Percentiles rank a stretch among this genome's conserved stretches.
Evolutionary conservation across 2,329 filamentous ascomycete genomes (phyloP).

Genomic region (Beauveria medogensis): DNA sequence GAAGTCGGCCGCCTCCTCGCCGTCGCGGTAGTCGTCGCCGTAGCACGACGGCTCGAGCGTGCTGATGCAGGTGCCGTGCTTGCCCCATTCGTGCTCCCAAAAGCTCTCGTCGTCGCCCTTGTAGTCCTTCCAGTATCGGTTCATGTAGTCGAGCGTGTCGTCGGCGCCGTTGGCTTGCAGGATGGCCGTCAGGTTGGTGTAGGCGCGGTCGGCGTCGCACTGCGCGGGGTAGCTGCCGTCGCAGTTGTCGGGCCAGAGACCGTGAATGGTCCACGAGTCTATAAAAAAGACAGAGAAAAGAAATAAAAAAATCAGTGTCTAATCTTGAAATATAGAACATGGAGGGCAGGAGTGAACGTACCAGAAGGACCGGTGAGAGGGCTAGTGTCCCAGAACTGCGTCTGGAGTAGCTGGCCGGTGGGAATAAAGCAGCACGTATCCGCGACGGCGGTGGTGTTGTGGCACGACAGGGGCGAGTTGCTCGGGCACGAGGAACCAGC

Average conservation of each 20-base stretch:
- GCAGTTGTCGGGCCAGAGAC: conserved; percentile 60
- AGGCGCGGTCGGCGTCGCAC: conserved; percentile 54
- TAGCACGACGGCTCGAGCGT: conserved; percentile 64
- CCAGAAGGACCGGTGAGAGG: conserved; percentile 53
- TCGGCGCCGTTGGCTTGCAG: conserved; percentile 43
- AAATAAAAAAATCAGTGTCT: background rate
- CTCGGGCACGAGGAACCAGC: conserved; percentile 18
- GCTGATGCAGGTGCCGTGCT: conserved; percentile 66
- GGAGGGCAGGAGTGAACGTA: conserved; percentile 4
- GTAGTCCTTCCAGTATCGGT: conserved; percentile 64
- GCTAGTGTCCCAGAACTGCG: conserved; percentile 69
- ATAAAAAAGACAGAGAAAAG: too few species aligned
- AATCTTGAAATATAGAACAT: background rate
- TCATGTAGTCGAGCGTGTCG: conserved; percentile 58
- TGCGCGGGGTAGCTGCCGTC: conserved; percentile 60
- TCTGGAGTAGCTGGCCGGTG: conserved; percentile 62
- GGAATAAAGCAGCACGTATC: conserved; percentile 69
- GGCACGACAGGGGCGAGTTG: conserved; percentile 49
- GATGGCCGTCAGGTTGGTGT: conserved; percentile 58
- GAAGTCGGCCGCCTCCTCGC: conserved; percentile 60
- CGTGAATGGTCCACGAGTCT: conserved; percentile 69
- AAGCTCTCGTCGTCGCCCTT: conserved; percentile 54
- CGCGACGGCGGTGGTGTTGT: conserved; percentile 50
- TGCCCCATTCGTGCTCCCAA: conserved; percentile 69
- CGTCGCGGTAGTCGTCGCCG: conserved; percentile 42